Conservation (phyloP, 257 asterid genomes). For the Nicotiana undulata region DNA sequence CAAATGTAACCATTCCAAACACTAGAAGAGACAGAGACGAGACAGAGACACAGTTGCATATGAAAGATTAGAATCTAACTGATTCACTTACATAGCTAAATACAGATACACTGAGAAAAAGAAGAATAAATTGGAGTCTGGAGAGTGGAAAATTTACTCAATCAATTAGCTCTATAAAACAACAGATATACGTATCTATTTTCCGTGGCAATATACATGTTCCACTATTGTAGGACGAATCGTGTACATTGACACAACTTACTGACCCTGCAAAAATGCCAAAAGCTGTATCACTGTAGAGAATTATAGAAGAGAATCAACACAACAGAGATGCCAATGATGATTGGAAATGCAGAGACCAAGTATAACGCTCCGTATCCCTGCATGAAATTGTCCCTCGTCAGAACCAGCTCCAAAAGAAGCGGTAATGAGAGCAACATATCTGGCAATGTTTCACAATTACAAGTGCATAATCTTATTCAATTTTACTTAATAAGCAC, state of each 20-base stretch:
- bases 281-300: conserved; percentile 41
- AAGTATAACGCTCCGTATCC: conserved; percentile 96
- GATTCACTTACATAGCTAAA: not conserved
- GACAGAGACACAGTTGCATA: not conserved
- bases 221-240: not conserved
- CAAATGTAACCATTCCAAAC: not conserved
- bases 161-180: not conserved
- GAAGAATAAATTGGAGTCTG: not conserved
- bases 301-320: conserved; percentile 85
- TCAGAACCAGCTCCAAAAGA: conserved; percentile 12
- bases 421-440: conserved; percentile 11
- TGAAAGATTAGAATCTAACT: not conserved
- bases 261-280: conserved; percentile 4
- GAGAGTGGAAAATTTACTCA: not conserved
- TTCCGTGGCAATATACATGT: not conserved
- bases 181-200: not conserved
- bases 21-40: not conserved
- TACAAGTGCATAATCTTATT: not conserved
- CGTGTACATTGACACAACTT: not conserved
- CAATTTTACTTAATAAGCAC: not conserved
- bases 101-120: not conserved
- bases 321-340: conserved; percentile 88
- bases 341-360: conserved; percentile 88
- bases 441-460: not conserved
- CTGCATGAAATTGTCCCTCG: conserved; percentile 35